Conservation (phyloP, 2,329 filamentous ascomycete species). For the Exophiala spinifera region DNA sequence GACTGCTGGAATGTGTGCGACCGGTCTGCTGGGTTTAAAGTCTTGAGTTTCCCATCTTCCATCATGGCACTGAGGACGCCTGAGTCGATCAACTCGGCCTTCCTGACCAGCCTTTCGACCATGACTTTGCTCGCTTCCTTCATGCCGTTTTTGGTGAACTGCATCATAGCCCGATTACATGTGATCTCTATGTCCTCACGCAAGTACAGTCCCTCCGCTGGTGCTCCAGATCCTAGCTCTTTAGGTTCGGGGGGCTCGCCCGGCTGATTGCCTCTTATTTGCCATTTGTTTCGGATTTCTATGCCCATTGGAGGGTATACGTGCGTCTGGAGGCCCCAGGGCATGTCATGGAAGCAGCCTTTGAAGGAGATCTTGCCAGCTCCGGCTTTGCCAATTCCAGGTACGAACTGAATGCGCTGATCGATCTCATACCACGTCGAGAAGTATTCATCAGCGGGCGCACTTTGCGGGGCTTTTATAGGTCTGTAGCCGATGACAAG, state of each 20-base stretch:
- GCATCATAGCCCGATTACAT: slow-evolving; percentile 72
- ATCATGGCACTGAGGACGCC: slow-evolving; percentile 29
- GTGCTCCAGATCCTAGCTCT: slow-evolving; percentile 65
- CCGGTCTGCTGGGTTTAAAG: slow-evolving; percentile 25
- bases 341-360: slow-evolving; percentile 73
- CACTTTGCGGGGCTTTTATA: slow-evolving; percentile 65
- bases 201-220: slow-evolving; percentile 69
- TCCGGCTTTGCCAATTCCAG: slow-evolving; percentile 45
- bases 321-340: slow-evolving; percentile 74
- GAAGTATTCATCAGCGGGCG: slow-evolving; percentile 66
- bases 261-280: slow-evolving; percentile 67
- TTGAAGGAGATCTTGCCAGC: slow-evolving; percentile 70
- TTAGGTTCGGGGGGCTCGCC: slow-evolving; percentile 65
- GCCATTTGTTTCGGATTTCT: slow-evolving; percentile 75
- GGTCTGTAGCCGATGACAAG: slow-evolving; percentile 69
- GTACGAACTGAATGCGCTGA: slow-evolving; percentile 73
- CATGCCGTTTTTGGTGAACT: slow-evolving; percentile 78
- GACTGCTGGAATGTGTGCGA: slow-evolving; percentile 16
- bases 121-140: slow-evolving; percentile 71
- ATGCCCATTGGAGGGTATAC: slow-evolving; percentile 78
- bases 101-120: slow-evolving; percentile 60
- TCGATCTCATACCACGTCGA: slow-evolving; percentile 76
- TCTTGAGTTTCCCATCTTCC: slow-evolving; percentile 26
- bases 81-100: slow-evolving; percentile 45
- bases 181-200: slow-evolving; percentile 79